These are phyloP conservation scores for Cladorrhinum samala DNA, from an alignment of 495 filamentous ascomycete genomes.

Conservation along the genomic window DNA sequence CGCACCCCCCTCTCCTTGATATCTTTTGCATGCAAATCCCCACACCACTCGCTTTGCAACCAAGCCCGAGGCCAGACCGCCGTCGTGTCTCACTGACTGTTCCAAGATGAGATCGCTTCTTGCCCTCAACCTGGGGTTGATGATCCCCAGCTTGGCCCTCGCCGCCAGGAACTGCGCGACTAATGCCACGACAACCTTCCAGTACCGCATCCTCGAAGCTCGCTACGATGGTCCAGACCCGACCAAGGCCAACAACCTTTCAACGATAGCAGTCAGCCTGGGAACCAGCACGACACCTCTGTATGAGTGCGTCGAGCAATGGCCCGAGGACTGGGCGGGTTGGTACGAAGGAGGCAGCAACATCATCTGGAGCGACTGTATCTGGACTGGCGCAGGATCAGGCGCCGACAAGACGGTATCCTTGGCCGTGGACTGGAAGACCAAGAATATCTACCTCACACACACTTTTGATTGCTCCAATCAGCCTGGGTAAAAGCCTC, in stretches of 20 bases:
- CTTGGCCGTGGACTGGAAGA: slow-evolving; percentile 35
- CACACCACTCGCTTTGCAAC: too few relatives aligned
- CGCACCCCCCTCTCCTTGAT: too few relatives aligned
- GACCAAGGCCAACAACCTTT: slow-evolving; percentile 19
- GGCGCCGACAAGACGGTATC: slow-evolving; percentile 30
- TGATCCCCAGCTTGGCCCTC: neutral
- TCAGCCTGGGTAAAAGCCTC: slow-evolving; percentile 22
- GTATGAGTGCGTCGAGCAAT: slow-evolving; percentile 36
- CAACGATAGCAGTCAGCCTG: slow-evolving; percentile 34
- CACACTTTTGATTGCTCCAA: slow-evolving; percentile 37
- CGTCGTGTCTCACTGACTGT: too few relatives aligned
- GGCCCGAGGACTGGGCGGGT: slow-evolving; percentile 34
- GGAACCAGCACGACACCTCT: slow-evolving; percentile 19
- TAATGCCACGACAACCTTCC: slow-evolving; percentile 17
- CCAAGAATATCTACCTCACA: slow-evolving; percentile 29
- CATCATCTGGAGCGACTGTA: slow-evolving; percentile 38
- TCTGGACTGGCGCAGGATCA: slow-evolving; percentile 34
- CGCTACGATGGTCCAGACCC: slow-evolving; percentile 32
- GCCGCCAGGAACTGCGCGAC: slow-evolving; percentile 26
- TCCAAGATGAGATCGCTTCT: too few relatives aligned
- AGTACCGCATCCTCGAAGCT: slow-evolving; percentile 27
- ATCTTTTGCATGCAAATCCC: too few relatives aligned
- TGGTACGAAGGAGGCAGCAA: slow-evolving; percentile 27
- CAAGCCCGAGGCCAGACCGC: too few relatives aligned
- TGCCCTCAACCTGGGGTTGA: neutral